Conservation (phyloP, 2,329 filamentous ascomycete species). For the Penicillium sp. region DNA sequence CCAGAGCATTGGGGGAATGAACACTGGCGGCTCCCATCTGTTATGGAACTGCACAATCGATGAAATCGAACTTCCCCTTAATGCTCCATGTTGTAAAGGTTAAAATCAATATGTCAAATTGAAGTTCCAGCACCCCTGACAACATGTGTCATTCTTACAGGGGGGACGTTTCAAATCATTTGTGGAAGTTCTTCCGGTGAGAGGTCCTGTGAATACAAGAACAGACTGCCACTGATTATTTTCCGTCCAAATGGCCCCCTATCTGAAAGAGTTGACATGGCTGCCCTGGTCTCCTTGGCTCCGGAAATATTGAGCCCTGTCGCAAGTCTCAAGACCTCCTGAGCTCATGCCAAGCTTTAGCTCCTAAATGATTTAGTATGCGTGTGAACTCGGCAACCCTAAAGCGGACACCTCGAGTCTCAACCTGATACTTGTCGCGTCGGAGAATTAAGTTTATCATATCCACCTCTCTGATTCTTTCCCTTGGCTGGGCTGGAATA, state of each 20-base stretch:
- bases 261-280: not conserved
- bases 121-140: conserved; percentile 17
- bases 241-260: not conserved
- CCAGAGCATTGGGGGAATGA: no score
- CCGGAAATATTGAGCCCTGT: not conserved
- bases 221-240: not conserved
- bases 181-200: conserved; percentile 10
- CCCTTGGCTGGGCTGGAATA: not conserved
- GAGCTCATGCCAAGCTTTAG: conserved; percentile 10
- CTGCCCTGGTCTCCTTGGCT: no score
- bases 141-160: not conserved
- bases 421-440: conserved; percentile 13
- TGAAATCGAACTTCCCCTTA: conserved; percentile 8
- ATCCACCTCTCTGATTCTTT: conserved; percentile 5
- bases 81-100: not conserved
- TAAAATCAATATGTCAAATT: conserved; percentile 6
- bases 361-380: not conserved
- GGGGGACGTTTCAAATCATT: conserved; percentile 1
- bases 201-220: not conserved
- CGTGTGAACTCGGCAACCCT: not conserved
- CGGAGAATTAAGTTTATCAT: conserved; percentile 10
- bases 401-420: not conserved
- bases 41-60: conserved; percentile 3
- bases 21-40: not conserved
- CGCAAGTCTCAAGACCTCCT: not conserved